Percentiles rank a stretch among this genome's conserved stretches.
phyloP scores from a whole-genome alignment of 139 green algal genomes.

The Deuterostichococcus epilithicus region DNA sequence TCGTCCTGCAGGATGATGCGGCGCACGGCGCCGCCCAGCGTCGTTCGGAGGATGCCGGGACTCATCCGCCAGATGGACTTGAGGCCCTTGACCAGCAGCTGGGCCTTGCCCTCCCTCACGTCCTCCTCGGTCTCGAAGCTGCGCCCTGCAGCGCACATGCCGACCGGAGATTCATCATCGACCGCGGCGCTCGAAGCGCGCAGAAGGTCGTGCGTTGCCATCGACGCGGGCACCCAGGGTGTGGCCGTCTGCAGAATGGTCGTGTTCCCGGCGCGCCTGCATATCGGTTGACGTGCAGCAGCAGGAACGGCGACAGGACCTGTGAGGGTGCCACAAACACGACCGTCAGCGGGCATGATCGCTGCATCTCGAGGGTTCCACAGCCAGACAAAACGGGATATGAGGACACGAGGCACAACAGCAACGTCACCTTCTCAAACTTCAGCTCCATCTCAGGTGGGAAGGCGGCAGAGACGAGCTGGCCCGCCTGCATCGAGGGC shows the following conservation, averaged over 20 bases:
- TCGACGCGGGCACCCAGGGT: no score
- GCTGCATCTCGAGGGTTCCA: no score
- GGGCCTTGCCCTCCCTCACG: conserved; percentile 21
- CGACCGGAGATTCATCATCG: no score
- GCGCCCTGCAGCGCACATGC: conserved; percentile 45
- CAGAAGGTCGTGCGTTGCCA: background rate
- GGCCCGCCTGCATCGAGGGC: conserved; percentile 21
- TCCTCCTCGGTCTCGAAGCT: conserved; percentile 48
- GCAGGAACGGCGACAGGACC: conserved; percentile 52
- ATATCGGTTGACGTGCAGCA: conserved; percentile 78
- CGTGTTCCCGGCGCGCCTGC: background rate
- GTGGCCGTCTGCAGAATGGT: background rate
- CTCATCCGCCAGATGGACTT: conserved; percentile 64
- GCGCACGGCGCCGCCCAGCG: conserved; percentile 54
- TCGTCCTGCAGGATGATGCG: conserved; percentile 63
- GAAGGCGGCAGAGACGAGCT: conserved; percentile 40
- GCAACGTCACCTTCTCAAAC: conserved; percentile 52
- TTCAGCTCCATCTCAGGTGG: conserved; percentile 62
- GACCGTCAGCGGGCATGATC: no score
- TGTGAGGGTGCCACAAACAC: no score
- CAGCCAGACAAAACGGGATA: no score
- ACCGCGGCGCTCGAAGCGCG: no score
- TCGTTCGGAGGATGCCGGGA: conserved; percentile 55
- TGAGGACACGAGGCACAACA: no score
- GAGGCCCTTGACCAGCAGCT: conserved; percentile 68